These are phyloP conservation scores for Tulasnella sp. DNA, from an alignment of 768 basidiomycete species.

Conservation along the genomic window DNA sequence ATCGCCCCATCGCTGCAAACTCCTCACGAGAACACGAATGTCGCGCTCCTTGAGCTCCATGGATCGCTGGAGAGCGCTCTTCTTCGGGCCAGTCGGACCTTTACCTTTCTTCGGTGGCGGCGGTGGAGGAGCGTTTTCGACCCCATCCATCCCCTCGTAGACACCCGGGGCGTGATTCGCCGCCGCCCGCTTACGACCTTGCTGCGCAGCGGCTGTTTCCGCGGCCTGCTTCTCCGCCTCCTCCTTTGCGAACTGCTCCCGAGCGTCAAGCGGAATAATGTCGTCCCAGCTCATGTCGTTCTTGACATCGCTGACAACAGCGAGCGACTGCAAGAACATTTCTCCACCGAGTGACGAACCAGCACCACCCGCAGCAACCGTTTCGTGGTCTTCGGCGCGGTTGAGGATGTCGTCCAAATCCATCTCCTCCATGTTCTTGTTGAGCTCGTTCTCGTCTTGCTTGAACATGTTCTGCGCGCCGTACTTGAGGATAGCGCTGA, in stretches of 20 bases:
- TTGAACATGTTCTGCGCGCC: slow-evolving; percentile 99
- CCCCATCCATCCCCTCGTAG: slow-evolving; percentile 90
- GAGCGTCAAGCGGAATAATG: slow-evolving; percentile 89
- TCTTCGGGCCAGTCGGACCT: slow-evolving; percentile 60
- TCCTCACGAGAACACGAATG: slow-evolving; percentile 86
- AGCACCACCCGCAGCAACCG: slow-evolving; percentile 65
- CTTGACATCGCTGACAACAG: slow-evolving; percentile 94
- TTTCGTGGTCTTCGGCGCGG: slow-evolving; percentile 95
- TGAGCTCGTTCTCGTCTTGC: slow-evolving; percentile 87
- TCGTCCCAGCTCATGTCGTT: slow-evolving; percentile 99
- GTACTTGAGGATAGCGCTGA: slow-evolving; percentile 95
- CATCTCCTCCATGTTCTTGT: slow-evolving; percentile 95
- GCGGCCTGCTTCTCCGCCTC: slow-evolving; percentile 55
- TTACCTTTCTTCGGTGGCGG: slow-evolving; percentile 60
- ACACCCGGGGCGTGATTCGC: slow-evolving; percentile 54
- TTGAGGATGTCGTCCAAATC: slow-evolving; percentile 97
- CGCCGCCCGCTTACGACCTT: slow-evolving; percentile 66
- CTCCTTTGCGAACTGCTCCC: slow-evolving; percentile 71
- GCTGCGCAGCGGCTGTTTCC: slow-evolving; percentile 52
- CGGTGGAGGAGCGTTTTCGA: slow-evolving; percentile 42
- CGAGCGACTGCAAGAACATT: slow-evolving; percentile 89
- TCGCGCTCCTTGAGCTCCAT: slow-evolving; percentile 97
- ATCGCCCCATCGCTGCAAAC: slow-evolving; percentile 96
- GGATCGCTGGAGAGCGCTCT: slow-evolving; percentile 85
- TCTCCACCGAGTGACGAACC: slow-evolving; percentile 95